Conservation (phyloP, 1,139 yeast species). For the Taphrina deformans region DNA sequence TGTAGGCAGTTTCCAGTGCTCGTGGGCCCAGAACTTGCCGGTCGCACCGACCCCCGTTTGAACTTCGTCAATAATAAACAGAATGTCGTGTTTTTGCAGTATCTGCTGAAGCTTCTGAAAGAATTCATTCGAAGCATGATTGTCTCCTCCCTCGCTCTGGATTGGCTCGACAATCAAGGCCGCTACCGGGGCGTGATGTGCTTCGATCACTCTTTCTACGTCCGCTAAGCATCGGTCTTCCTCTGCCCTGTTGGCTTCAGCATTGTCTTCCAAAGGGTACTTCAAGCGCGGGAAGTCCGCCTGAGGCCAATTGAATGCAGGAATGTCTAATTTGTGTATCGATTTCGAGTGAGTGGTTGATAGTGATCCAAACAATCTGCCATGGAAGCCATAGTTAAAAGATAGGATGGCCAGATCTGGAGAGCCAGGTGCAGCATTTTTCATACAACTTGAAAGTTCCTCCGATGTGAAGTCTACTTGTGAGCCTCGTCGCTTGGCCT, state of each 20-base stretch:
- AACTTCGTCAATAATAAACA: slow-evolving; percentile 77
- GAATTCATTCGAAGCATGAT: slow-evolving; percentile 71
- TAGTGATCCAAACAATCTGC: slow-evolving; percentile 76
- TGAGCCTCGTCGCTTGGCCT: slow-evolving; percentile 58
- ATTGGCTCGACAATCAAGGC: slow-evolving; percentile 77
- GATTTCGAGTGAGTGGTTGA: slow-evolving; percentile 80
- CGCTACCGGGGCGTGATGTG: slow-evolving; percentile 64
- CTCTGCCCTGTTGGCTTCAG: slow-evolving; percentile 59
- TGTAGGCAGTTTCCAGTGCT: slow-evolving; percentile 68
- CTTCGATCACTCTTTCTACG: slow-evolving; percentile 58
- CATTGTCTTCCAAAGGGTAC: slow-evolving; percentile 66
- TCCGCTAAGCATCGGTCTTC: slow-evolving; percentile 65
- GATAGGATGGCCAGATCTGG: slow-evolving; percentile 74
- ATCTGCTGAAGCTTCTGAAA: slow-evolving; percentile 77
- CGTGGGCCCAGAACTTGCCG: slow-evolving; percentile 84
- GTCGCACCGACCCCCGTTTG: slow-evolving; percentile 89
- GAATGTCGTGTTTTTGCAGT: slow-evolving; percentile 64
- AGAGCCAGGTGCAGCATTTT: slow-evolving; percentile 60
- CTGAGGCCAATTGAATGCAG: slow-evolving; percentile 84
- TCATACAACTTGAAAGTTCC: slow-evolving; percentile 64
- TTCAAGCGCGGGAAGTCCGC: slow-evolving; percentile 74
- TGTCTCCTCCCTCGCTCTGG: slow-evolving; percentile 86
- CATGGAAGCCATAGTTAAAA: slow-evolving; percentile 76
- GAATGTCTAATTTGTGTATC: slow-evolving; percentile 78
- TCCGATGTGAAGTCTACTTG: slow-evolving; percentile 55